phyloP scores from a whole-genome alignment of 225 moss, liverwort and hornwort species.

The Thuidium tamariscinum region DNA sequence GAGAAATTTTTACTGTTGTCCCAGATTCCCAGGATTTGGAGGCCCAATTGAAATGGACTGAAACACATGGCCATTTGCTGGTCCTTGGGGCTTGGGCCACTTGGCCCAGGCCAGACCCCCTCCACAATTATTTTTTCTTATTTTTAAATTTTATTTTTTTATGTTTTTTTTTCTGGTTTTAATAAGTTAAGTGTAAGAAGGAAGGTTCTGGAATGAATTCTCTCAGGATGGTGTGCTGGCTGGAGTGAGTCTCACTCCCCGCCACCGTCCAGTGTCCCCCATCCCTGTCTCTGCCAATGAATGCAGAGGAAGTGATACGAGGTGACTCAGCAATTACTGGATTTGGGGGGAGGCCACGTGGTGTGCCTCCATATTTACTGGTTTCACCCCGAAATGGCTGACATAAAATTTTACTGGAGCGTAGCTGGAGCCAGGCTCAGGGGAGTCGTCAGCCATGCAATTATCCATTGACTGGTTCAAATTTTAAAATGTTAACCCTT shows the following conservation, averaged over 20 bases:
- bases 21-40: neutral
- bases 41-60: neutral
- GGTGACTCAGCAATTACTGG: neutral
- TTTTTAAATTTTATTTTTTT: too few relatives aligned
- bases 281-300: neutral
- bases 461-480: neutral
- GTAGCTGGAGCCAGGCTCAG: too few relatives aligned
- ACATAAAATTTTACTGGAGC: too few relatives aligned
- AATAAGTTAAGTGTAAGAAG: too few relatives aligned
- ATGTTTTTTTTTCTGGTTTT: too few relatives aligned
- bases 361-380: neutral
- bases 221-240: neutral
- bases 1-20: neutral
- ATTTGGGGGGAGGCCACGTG: neutral
- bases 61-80: neutral
- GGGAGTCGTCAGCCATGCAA: neutral
- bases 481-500: too few relatives aligned
- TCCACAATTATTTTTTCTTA: too few relatives aligned
- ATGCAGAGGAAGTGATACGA: neutral
- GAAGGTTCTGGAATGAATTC: neutral
- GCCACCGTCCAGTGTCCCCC: neutral
- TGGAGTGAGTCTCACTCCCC: neutral
- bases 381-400: neutral
- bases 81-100: neutral
- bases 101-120: neutral